Conservation (phyloP, 2,329 filamentous ascomycete species). For the Fusarium coffeatum region DNA sequence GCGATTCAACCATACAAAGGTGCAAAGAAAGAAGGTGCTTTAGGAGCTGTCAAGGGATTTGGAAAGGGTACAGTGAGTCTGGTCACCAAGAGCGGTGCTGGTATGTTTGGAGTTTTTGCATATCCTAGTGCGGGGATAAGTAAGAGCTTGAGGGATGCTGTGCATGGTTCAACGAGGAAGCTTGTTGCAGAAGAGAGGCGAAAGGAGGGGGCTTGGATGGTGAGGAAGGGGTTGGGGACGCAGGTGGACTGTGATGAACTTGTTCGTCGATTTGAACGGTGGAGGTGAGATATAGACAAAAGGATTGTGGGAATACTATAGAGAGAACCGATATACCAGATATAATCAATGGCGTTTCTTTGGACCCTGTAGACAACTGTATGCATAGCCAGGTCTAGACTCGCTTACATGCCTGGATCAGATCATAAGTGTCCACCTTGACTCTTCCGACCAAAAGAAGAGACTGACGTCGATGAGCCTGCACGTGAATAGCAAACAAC, state of each 20-base stretch:
- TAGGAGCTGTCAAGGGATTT: background rate
- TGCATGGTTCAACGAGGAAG: background rate
- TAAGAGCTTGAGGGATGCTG: background rate
- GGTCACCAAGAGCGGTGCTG: background rate
- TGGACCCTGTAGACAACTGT: no score
- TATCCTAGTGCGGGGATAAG: slow-evolving; percentile 13
- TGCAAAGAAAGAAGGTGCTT: background rate
- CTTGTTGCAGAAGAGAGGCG: background rate
- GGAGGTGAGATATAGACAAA: background rate
- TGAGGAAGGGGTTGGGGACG: background rate
- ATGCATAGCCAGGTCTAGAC: background rate
- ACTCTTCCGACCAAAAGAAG: background rate
- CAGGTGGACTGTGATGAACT: background rate
- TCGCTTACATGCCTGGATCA: background rate
- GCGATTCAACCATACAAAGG: background rate
- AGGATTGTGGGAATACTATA: background rate
- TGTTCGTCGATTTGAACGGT: background rate
- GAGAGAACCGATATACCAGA: background rate
- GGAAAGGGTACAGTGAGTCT: background rate
- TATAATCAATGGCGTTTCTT: no score
- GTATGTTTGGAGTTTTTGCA: slow-evolving; percentile 15
- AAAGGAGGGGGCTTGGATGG: background rate
- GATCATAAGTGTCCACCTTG: background rate
- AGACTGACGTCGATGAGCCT: background rate
- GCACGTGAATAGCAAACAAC: background rate